A percentile compares a stretch with the other conserved stretches of the same genome.
Conservation (phyloP, 495 filamentous ascomycete genomes). For the Penicillium steckii region DNA sequence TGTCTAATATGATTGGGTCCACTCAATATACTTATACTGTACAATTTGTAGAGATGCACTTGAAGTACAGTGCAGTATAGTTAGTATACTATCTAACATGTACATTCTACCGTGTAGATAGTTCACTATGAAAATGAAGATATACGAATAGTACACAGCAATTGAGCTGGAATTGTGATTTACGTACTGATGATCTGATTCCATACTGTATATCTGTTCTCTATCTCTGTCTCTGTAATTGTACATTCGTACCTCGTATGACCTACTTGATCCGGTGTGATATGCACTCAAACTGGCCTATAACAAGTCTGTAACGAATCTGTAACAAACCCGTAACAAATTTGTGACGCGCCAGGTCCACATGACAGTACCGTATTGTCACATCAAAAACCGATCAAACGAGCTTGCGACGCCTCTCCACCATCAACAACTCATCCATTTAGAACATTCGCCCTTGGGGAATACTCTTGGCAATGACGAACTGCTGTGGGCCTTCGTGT, state of each 20-base stretch:
- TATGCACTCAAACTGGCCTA: too few relatives aligned
- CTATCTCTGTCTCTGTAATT: neutral
- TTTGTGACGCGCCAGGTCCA: too few relatives aligned
- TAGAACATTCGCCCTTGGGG: neutral
- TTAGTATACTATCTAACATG: neutral
- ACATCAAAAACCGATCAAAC: neutral
- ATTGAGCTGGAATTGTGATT: too few relatives aligned
- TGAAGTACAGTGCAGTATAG: neutral
- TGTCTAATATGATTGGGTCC: neutral
- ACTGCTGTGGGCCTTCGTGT: neutral
- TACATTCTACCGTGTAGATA: too few relatives aligned
- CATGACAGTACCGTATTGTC: neutral
- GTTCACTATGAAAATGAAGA: neutral
- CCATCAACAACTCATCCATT: neutral
- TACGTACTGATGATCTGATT: too few relatives aligned
- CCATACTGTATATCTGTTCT: too few relatives aligned
- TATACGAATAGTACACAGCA: too few relatives aligned
- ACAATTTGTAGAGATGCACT: too few relatives aligned
- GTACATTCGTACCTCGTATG: neutral
- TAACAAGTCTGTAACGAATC: too few relatives aligned
- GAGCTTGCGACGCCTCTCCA: conserved; percentile 1
- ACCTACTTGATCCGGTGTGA: neutral
- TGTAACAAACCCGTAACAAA: too few relatives aligned
- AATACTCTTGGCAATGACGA: neutral
- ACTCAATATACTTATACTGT: too few relatives aligned